Evolutionary conservation across 768 basidiomycete species (phyloP).

Genomic region (Daedalea quercina): DNA sequence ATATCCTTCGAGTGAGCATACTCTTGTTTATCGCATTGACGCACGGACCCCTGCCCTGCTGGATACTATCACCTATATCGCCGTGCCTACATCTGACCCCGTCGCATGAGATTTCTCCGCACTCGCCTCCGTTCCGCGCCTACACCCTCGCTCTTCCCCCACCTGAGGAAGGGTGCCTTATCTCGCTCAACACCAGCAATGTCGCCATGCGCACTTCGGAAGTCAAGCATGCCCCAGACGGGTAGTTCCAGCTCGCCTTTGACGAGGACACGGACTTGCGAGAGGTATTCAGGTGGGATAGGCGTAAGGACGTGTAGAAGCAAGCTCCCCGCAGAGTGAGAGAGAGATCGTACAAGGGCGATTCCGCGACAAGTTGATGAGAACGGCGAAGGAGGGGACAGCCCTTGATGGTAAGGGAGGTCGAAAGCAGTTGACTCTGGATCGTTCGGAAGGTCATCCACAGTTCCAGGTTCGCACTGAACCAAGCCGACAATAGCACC

Average conservation of each 20-base stretch:
- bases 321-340: slow-evolving; percentile 40
- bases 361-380: slow-evolving; percentile 67
- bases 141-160: slow-evolving; percentile 62
- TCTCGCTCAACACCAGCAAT: slow-evolving; percentile 48
- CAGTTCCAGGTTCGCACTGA: slow-evolving; percentile 36
- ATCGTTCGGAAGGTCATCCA: slow-evolving; percentile 23
- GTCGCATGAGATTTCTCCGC: slow-evolving; percentile 83
- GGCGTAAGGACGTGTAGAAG: slow-evolving; percentile 81
- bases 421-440: background rate
- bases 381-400: slow-evolving; percentile 46
- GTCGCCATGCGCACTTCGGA: slow-evolving; percentile 37
- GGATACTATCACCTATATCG: background rate
- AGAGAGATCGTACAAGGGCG: slow-evolving; percentile 59
- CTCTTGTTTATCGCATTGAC: background rate
- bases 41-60: background rate
- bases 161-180: slow-evolving; percentile 71
- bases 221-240: slow-evolving; percentile 83
- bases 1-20: slow-evolving; percentile 26
- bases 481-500: slow-evolving; percentile 78
- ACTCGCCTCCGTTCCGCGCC: slow-evolving; percentile 70
- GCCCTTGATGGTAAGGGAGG: slow-evolving; percentile 58
- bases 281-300: slow-evolving; percentile 43
- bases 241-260: slow-evolving; percentile 90
- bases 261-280: slow-evolving; percentile 44
- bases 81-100: slow-evolving; percentile 52